A percentile compares a stretch with the other conserved stretches of the same genome.
phyloP scores from a whole-genome alignment of 164 flowering plant species.

The Piper betle region DNA sequence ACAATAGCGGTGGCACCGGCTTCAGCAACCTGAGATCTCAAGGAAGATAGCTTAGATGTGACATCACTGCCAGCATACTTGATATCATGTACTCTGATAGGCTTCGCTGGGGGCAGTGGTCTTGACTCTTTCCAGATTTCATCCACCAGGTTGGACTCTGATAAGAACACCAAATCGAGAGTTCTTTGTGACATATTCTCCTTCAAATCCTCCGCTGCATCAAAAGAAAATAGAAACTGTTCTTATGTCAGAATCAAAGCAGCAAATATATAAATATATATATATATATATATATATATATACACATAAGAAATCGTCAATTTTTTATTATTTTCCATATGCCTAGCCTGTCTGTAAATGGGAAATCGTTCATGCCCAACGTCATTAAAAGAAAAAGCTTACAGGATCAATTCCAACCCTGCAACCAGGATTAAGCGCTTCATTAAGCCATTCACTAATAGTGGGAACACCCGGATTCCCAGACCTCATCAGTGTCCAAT shows the following conservation, averaged over 20 bases:
- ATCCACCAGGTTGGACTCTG: conserved; percentile 72
- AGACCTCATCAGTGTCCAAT: conserved; percentile 90
- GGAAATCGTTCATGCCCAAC: conserved; percentile 1
- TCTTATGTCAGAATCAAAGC: conserved; percentile 56
- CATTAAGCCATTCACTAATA: conserved; percentile 81
- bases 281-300: no score
- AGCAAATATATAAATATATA: conserved; percentile 17
- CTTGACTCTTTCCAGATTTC: conserved; percentile 80
- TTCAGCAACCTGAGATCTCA: conserved; percentile 55
- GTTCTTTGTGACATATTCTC: conserved; percentile 50
- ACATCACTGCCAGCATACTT: conserved; percentile 84
- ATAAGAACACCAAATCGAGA: conserved; percentile 64
- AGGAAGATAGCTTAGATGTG: conserved; percentile 47
- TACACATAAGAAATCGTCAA: no score
- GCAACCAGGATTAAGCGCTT: conserved; percentile 73
- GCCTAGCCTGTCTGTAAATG: no score
- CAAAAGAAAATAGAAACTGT: conserved; percentile 94
- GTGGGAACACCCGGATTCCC: conserved; percentile 86
- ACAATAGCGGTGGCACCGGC: conserved; percentile 66
- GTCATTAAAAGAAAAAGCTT: conserved; percentile 14
- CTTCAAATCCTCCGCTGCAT: conserved; percentile 83
- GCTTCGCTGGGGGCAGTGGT: conserved; percentile 56
- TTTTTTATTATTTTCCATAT: no score
- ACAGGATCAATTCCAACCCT: conserved; percentile 94
- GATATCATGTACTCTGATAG: conserved; percentile 67